Base-by-base conservation (phyloP, 129 eudicot species). In the Arctium minus region DNA sequence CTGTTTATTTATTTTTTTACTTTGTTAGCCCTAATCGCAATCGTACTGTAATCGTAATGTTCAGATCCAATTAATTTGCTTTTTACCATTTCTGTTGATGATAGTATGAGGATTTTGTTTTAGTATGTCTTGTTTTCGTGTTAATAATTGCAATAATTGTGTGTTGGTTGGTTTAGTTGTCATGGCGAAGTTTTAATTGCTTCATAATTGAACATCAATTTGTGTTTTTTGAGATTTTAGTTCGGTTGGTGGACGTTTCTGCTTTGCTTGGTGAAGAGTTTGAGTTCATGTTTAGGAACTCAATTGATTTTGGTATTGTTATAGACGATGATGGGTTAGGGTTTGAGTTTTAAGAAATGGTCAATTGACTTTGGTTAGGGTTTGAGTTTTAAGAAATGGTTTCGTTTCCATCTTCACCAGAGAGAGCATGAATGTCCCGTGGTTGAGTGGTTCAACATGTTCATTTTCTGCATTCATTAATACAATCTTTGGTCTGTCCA, bases 61-160 rank as follows among this genome's bases (percentile, higher is more conserved):
- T 44, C 46, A 53, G 80, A 81, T 81, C 85, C 85, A 32, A 9
- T 82, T 82, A 22, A 17, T 68, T 82, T 67, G 38, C n/a, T 75
- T n/a, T 3, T 44, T 44, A 82, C 37, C 18, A 40, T 22, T 6
- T 62, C 22, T 17, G 0, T 81, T 39, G 11, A 38, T 74, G 18
- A 74, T 73, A 60, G 18, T 15, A 37, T 60, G 32, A 9, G 39
- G 37, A 56, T 36, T 81, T 11, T 62, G 78, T 56, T 62, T 7
- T 29, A 29, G 37, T 60, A 12, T 9, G 5, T 22, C 6, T 29
- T 48, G 22, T 4, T 4, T 56, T 11, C 36, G 44, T 69, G 68
- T 46, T 70, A 70, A 2, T 30, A 18, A 27, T 32, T 74, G 36
- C 32, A 32, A 31, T 82, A 7, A n/a, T 42, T 82, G 80, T 67